Evolutionary conservation across 2,329 filamentous ascomycete species (phyloP).

Genomic region (Claviceps sorghi): DNA sequence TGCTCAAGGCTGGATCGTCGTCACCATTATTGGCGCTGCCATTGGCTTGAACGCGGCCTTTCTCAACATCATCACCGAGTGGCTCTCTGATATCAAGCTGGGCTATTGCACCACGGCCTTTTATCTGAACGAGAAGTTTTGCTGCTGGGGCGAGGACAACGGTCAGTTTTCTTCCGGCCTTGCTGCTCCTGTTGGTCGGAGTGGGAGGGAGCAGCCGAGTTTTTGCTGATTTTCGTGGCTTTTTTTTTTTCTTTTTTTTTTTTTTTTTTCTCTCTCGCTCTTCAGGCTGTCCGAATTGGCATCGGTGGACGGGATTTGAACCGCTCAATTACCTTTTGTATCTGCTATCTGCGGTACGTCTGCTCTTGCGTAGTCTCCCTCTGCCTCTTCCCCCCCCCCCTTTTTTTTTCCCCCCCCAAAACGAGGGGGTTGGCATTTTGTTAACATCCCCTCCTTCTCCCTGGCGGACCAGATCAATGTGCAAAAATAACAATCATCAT

Average conservation of each 20-base stretch:
- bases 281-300: constrained; percentile 73
- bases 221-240: neutral
- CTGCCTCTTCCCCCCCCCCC: no score
- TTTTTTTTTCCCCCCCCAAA: neutral
- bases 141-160: constrained; percentile 89
- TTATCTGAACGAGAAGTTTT: constrained; percentile 94
- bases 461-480: neutral
- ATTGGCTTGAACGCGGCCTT: constrained; percentile 90
- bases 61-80: constrained; percentile 91
- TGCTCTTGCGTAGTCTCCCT: neutral
- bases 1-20: constrained; percentile 93
- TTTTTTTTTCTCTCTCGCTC: neutral
- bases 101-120: constrained; percentile 94
- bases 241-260: no score
- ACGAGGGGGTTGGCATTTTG: neutral
- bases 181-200: neutral
- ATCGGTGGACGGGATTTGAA: constrained; percentile 67
- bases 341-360: constrained; percentile 61
- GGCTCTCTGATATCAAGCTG: constrained; percentile 88
- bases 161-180: constrained; percentile 30
- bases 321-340: constrained; percentile 79
- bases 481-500: neutral
- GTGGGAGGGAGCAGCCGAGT: neutral
- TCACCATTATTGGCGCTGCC: constrained; percentile 80
- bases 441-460: no score